Evolutionary conservation across 228 moss, liverwort and hornwort genomes (phyloP).

Genomic region (Sphagnum magellanicum): DNA sequence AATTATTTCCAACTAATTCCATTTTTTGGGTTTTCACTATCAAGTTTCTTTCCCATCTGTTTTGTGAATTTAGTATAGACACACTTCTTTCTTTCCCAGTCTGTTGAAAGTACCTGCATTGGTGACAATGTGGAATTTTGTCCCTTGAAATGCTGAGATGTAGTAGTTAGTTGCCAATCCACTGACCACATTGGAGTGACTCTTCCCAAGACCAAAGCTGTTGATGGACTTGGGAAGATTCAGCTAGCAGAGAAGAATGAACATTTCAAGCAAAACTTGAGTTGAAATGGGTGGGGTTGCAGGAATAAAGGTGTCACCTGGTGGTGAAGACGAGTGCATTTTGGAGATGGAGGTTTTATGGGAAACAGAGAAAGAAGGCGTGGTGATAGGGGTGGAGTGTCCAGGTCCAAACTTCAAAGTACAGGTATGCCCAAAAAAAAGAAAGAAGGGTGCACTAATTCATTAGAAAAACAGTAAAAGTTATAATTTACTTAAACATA

Average conservation of each 20-base stretch:
- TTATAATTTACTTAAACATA: too few species aligned
- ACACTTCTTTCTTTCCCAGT: not conserved
- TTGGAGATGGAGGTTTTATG: conserved; percentile 67
- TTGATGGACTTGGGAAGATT: not conserved
- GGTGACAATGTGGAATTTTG: not conserved
- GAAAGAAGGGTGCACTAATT: too few species aligned
- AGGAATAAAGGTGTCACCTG: conserved; percentile 59
- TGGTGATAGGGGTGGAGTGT: conserved; percentile 50
- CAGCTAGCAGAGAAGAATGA: too few species aligned
- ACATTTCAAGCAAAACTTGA: too few species aligned
- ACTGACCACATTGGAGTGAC: not conserved
- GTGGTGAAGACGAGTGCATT: conserved; percentile 55
- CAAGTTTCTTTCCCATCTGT: not conserved
- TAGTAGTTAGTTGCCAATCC: not conserved
- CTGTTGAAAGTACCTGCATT: not conserved
- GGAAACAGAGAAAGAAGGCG: conserved; percentile 53
- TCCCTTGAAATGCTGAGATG: not conserved
- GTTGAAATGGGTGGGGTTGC: conserved; percentile 2
- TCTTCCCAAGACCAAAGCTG: not conserved
- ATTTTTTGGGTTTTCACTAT: not conserved
- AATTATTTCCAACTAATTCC: not conserved
- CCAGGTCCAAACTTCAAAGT: conserved; percentile 79
- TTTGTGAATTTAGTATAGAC: not conserved
- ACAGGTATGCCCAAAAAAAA: conserved; percentile 29
- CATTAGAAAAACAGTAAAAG: too few species aligned